Evolutionary conservation across 129 eudicot genomes (phyloP).

Genomic region (Chrysanthemum seticuspe): DNA sequence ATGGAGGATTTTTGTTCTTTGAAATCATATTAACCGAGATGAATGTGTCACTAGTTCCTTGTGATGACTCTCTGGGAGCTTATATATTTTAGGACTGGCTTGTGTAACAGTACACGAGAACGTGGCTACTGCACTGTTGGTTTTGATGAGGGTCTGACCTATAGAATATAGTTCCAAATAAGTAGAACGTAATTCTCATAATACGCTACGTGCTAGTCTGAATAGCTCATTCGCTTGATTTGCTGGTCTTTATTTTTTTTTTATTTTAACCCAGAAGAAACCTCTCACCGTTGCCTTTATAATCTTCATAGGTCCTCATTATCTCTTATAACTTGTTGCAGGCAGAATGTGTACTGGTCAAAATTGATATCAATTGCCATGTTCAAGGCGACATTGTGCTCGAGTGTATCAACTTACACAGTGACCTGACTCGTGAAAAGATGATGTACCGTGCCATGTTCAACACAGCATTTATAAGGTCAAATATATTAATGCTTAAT

Average conservation of each 20-base stretch:
- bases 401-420: constrained; percentile 69
- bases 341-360: constrained; percentile 79
- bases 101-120: neutral
- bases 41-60: no score
- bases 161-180: neutral
- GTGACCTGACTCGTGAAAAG: constrained; percentile 65
- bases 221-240: neutral
- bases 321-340: constrained; percentile 34
- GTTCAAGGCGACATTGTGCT: constrained; percentile 91
- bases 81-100: neutral
- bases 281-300: neutral
- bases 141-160: neutral
- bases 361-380: constrained; percentile 82
- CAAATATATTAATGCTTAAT: constrained; percentile 83
- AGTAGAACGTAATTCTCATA: no score
- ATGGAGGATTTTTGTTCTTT: no score
- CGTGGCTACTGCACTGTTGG: neutral
- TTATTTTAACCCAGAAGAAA: neutral
- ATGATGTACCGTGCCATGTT: constrained; percentile 89
- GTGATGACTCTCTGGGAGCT: neutral
- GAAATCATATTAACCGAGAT: no score
- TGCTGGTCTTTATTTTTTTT: neutral
- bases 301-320: neutral
- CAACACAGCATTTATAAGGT: constrained; percentile 91
- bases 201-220: neutral